Evolutionary conservation across 2,329 filamentous ascomycete species (phyloP).

Genomic region (Tolypocladium endophyticum): DNA sequence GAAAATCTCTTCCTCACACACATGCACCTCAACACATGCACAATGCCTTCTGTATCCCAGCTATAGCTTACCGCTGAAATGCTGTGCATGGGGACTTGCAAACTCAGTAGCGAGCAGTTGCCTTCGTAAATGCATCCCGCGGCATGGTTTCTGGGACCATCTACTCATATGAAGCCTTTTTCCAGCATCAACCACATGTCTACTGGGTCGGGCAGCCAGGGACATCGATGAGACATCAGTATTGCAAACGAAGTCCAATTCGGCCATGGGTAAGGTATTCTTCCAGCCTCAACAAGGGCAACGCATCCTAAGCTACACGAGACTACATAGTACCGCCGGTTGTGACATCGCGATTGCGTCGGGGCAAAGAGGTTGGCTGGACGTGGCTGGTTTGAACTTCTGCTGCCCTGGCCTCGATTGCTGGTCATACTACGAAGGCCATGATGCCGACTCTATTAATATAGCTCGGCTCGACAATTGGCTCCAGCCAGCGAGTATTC

Average conservation of each 20-base stretch:
- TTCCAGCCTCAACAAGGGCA: too few species aligned
- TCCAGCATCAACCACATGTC: neutral
- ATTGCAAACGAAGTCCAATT: neutral
- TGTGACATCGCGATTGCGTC: neutral
- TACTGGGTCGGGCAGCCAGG: neutral
- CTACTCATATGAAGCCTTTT: neutral
- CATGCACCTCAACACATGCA: too few species aligned
- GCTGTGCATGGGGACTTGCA: neutral
- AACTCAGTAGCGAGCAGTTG: neutral
- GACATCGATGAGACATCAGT: neutral
- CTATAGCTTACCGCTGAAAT: neutral
- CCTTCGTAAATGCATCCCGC: neutral
- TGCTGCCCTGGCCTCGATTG: neutral
- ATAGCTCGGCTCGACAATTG: neutral
- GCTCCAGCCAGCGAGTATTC: neutral
- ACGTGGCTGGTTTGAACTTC: neutral
- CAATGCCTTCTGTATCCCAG: too few species aligned
- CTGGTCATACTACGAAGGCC: neutral
- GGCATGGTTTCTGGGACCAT: neutral
- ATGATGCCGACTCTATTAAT: neutral
- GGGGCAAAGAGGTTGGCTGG: neutral
- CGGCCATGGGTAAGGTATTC: neutral
- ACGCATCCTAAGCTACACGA: neutral
- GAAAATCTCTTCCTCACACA: too few species aligned
- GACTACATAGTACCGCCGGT: too few species aligned